Percentiles rank a stretch among this genome's conserved stretches.
Conservation (phyloP, 441 rosid genomes). For the Theobroma grandiflorum region DNA sequence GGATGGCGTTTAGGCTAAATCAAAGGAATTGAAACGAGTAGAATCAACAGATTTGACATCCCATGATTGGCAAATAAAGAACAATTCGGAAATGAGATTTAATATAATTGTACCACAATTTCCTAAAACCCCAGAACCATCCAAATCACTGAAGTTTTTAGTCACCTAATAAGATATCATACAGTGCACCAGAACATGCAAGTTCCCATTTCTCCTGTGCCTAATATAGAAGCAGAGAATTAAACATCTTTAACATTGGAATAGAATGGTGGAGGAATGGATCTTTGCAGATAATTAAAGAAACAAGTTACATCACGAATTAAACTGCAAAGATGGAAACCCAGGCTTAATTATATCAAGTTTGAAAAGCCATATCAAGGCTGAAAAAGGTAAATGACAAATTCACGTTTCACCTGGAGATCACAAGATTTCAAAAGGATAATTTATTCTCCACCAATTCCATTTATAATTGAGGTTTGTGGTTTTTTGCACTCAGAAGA, state of each 20-base stretch:
- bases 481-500: not conserved
- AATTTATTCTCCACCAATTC: not conserved
- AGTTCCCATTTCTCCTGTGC: not conserved
- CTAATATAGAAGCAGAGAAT: not conserved
- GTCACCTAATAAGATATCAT: not conserved
- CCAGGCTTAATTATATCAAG: not conserved
- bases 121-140: not conserved
- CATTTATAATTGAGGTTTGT: not conserved
- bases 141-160: not conserved
- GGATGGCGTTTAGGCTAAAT: conserved; percentile 72
- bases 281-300: not conserved
- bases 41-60: not conserved
- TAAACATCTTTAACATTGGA: not conserved
- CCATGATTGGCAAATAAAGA: not conserved
- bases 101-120: not conserved
- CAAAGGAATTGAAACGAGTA: conserved; percentile 16
- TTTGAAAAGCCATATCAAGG: not conserved
- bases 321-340: not conserved
- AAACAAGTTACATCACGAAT: not conserved
- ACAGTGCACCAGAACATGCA: not conserved
- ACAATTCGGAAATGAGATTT: conserved; percentile 21
- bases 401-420: not conserved
- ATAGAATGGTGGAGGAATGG: not conserved
- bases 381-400: not conserved
- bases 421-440: not conserved